Conservation (phyloP, 2,329 filamentous ascomycete species). For the Delphinella strobiligena region DNA sequence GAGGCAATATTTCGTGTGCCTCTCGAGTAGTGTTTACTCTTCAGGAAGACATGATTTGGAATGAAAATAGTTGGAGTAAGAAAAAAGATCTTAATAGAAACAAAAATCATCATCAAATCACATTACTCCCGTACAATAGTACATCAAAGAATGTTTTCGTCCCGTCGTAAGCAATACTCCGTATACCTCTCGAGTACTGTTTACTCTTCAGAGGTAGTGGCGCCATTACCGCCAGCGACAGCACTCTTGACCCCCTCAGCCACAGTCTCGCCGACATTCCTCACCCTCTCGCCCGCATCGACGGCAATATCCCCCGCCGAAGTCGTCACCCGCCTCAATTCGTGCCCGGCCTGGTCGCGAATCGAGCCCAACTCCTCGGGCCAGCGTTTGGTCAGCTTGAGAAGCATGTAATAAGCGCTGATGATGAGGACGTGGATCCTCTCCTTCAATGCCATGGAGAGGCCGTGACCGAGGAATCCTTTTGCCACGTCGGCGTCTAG, state of each 20-base stretch:
- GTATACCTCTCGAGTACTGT: too few species aligned
- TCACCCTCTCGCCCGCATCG: slow-evolving; percentile 10
- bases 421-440: slow-evolving; percentile 61
- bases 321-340: slow-evolving; percentile 8
- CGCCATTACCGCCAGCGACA: too few species aligned
- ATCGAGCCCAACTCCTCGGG: slow-evolving; percentile 25
- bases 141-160: too few species aligned
- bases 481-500: slow-evolving; percentile 66
- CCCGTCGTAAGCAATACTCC: too few species aligned
- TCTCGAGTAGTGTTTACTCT: too few species aligned
- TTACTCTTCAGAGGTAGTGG: too few species aligned
- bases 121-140: too few species aligned
- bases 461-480: slow-evolving; percentile 73
- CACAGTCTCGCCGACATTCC: slow-evolving; percentile 12
- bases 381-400: slow-evolving; percentile 35
- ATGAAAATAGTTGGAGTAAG: too few species aligned
- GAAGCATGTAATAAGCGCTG: slow-evolving; percentile 54
- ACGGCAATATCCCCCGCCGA: slow-evolving; percentile 5
- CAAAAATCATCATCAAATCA: too few species aligned
- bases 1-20: too few species aligned
- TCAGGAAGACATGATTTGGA: too few species aligned
- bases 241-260: slow-evolving; percentile 6
- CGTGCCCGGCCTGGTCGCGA: slow-evolving; percentile 10
- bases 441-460: slow-evolving; percentile 81
- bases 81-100: too few species aligned